A percentile compares a stretch with the other conserved stretches of the same genome.
Conservation (phyloP, 169 alveolate species). For the Eimeria falciformis region DNA sequence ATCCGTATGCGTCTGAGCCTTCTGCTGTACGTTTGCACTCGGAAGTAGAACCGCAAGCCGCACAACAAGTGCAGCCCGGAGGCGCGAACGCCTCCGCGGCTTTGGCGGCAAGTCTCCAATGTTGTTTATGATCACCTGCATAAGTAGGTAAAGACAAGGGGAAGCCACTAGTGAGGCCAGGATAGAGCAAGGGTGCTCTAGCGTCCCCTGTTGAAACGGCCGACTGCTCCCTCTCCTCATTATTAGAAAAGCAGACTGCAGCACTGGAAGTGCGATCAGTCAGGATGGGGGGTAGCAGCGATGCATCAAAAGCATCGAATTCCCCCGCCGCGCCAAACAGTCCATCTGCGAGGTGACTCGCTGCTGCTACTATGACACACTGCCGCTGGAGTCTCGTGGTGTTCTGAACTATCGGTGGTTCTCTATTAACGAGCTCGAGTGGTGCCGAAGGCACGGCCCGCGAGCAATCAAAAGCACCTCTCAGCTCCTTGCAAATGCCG, state of each 20-base stretch:
- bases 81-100: constrained; percentile 60
- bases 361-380: constrained; percentile 53
- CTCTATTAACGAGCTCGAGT: no score
- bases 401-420: constrained; percentile 1
- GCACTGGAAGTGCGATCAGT: constrained; percentile 49
- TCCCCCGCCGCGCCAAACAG: constrained; percentile 66
- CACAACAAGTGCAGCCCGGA: constrained; percentile 46
- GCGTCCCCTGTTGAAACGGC: background rate
- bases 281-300: constrained; percentile 54
- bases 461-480: constrained; percentile 34
- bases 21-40: background rate
- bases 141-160: constrained; percentile 54
- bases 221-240: background rate
- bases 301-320: constrained; percentile 52
- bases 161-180: constrained; percentile 51
- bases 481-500: constrained; percentile 31
- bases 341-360: constrained; percentile 45
- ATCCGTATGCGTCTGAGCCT: background rate
- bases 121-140: constrained; percentile 36
- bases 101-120: constrained; percentile 46
- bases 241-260: background rate
- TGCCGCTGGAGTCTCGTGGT: background rate
- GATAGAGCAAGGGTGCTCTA: background rate
- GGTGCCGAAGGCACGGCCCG: background rate
- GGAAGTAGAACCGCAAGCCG: background rate